phyloP scores from a whole-genome alignment of 192 early-diverging fungal genomes.

The Diversispora epigaea region DNA sequence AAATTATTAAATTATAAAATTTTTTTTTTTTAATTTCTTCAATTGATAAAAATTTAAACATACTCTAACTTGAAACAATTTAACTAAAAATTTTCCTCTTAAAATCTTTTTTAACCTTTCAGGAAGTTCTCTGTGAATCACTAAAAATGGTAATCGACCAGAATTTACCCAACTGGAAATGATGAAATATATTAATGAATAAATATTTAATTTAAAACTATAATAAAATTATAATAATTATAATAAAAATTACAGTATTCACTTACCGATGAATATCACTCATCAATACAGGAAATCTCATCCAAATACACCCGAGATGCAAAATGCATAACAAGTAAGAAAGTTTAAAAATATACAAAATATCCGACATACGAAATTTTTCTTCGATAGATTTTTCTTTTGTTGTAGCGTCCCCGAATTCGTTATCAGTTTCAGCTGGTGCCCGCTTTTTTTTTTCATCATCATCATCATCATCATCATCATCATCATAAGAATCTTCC shows the following conservation, averaged over 20 bases:
- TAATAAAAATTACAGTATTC: background rate
- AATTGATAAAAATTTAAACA: background rate
- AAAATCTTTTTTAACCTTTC: background rate
- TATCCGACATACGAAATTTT: background rate
- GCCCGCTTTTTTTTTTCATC: background rate
- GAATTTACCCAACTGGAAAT: constrained; percentile 9
- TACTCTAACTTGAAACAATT: background rate
- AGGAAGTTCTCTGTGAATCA: background rate
- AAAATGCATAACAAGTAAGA: background rate
- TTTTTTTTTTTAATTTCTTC: background rate
- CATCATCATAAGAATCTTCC: background rate
- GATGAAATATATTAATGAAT: background rate
- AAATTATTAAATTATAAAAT: background rate
- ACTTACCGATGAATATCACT: constrained; percentile 9
- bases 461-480: constrained; percentile 2
- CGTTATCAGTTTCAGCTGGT: background rate
- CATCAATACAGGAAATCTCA: constrained; percentile 24
- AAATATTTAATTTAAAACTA: background rate
- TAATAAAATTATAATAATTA: background rate
- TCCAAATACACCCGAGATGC: constrained; percentile 21
- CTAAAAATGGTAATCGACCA: background rate
- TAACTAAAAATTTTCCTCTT: background rate
- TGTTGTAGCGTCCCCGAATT: background rate
- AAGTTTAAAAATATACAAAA: background rate
- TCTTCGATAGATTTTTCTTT: background rate